These are phyloP conservation scores for Omphalea diandra DNA, from an alignment of 441 rosid species.

Conservation along the genomic window DNA sequence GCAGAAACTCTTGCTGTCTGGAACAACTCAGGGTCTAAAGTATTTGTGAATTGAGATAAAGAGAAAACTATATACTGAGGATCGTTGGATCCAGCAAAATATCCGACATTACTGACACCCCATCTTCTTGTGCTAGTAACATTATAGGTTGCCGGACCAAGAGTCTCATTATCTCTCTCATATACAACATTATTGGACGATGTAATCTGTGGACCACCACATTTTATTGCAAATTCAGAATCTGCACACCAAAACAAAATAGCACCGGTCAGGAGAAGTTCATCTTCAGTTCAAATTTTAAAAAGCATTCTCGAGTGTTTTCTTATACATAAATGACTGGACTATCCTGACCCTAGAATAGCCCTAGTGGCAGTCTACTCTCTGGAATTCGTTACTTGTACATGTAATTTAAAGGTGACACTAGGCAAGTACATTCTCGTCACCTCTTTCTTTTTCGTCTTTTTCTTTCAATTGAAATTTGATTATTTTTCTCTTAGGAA, in stretches of 20 bases:
- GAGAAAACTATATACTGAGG: conserved; percentile 33
- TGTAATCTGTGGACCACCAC: conserved; percentile 39
- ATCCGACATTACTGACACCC: conserved; percentile 46
- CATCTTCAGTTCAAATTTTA: no score
- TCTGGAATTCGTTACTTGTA: no score
- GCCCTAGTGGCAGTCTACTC: no score
- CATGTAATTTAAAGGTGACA: no score
- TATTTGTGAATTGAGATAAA: conserved; percentile 30
- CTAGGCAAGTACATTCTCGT: no score
- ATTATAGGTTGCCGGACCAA: conserved; percentile 39
- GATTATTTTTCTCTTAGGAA: no score
- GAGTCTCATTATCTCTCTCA: conserved; percentile 35
- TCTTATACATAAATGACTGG: no score
- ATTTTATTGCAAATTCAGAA: conserved; percentile 35
- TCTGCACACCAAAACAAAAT: conserved; percentile 23
- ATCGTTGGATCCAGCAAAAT: conserved; percentile 39
- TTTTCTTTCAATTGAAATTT: no score
- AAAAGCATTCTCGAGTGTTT: no score
- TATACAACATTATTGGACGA: conserved; percentile 26
- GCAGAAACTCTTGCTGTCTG: conserved; percentile 64
- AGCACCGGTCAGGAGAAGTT: background rate
- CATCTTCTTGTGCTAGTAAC: conserved; percentile 30
- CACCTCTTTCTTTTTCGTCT: no score
- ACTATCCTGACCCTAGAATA: no score
- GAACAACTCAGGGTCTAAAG: conserved; percentile 40